Percentiles rank a stretch among this genome's conserved stretches.
Evolutionary conservation across 352 stramenopile genomes (phyloP).

Genomic region (Globisporangium polare): DNA sequence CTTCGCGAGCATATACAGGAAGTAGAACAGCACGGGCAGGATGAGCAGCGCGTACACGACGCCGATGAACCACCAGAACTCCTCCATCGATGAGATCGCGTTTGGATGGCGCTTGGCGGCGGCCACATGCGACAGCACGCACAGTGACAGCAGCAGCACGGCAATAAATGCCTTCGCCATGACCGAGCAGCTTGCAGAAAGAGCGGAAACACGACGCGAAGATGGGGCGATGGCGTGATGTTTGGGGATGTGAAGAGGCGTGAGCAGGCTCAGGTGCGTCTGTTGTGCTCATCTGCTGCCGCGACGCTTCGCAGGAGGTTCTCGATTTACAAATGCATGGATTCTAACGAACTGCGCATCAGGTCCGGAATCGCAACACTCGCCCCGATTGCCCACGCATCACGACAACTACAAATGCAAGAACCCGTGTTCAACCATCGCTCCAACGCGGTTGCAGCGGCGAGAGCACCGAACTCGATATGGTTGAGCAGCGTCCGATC

Average conservation of each 20-base stretch:
- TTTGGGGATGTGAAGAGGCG: background rate
- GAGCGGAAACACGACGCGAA: too few species aligned
- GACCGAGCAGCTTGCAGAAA: background rate
- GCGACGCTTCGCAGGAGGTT: constrained; percentile 8
- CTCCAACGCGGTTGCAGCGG: background rate
- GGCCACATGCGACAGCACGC: background rate
- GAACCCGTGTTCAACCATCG: too few species aligned
- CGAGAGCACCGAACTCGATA: background rate
- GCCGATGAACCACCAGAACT: constrained; percentile 40
- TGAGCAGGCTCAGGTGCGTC: background rate
- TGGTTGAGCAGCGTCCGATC: too few species aligned
- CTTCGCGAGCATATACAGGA: constrained; percentile 21
- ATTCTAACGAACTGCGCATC: background rate
- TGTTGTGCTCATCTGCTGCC: background rate
- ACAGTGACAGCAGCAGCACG: background rate
- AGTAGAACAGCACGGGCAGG: constrained; percentile 33
- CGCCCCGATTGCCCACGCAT: too few species aligned
- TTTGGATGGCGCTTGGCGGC: constrained; percentile 14
- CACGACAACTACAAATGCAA: too few species aligned
- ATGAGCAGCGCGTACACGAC: constrained; percentile 32
- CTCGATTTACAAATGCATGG: background rate
- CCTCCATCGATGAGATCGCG: constrained; percentile 32
- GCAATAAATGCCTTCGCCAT: background rate
- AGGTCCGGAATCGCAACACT: too few species aligned
- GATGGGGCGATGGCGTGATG: background rate